phyloP scores from a whole-genome alignment of 495 filamentous ascomycete species.

The Hypoxylon rickii region DNA sequence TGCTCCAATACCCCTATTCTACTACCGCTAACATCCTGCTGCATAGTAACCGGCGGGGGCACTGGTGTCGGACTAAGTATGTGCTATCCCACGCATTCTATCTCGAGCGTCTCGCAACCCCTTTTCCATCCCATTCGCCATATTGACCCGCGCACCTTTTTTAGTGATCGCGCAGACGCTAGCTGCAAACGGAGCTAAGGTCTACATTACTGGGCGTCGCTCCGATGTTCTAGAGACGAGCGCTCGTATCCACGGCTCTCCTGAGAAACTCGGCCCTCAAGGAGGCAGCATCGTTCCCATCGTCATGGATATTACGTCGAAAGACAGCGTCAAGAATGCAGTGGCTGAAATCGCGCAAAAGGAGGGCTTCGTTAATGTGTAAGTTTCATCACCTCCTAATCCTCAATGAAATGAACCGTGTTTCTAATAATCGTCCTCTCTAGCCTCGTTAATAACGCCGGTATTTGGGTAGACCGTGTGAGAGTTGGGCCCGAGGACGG shows the following conservation, averaged over 20 bases:
- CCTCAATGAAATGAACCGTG: slow-evolving; percentile 51
- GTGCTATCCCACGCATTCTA: not conserved
- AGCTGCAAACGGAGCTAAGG: slow-evolving; percentile 77
- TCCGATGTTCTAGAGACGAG: slow-evolving; percentile 57
- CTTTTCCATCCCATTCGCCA: not conserved
- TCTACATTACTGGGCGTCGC: slow-evolving; percentile 82
- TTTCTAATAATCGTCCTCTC: slow-evolving; percentile 39
- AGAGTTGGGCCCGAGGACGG: slow-evolving; percentile 18
- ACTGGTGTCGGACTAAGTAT: slow-evolving; percentile 58
- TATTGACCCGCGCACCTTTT: not conserved
- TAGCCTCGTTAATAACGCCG: slow-evolving; percentile 81
- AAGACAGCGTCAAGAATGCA: slow-evolving; percentile 68
- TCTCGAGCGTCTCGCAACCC: not conserved
- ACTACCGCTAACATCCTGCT: slow-evolving; percentile 1
- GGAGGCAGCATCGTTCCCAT: slow-evolving; percentile 59
- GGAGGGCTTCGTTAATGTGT: slow-evolving; percentile 68
- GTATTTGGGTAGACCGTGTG: slow-evolving; percentile 57
- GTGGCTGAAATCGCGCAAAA: slow-evolving; percentile 65
- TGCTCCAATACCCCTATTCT: slow-evolving; percentile 8
- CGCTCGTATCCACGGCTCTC: slow-evolving; percentile 45
- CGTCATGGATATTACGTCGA: slow-evolving; percentile 73
- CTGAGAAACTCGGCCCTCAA: slow-evolving; percentile 35
- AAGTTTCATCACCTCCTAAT: slow-evolving; percentile 52
- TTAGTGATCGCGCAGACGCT: slow-evolving; percentile 76
- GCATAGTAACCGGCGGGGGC: slow-evolving; percentile 60